Evolutionary conservation across 805 yeast genomes (phyloP), one percentile per base, ranked within the genome.

Genomic region (Candida quercuum): DNA sequence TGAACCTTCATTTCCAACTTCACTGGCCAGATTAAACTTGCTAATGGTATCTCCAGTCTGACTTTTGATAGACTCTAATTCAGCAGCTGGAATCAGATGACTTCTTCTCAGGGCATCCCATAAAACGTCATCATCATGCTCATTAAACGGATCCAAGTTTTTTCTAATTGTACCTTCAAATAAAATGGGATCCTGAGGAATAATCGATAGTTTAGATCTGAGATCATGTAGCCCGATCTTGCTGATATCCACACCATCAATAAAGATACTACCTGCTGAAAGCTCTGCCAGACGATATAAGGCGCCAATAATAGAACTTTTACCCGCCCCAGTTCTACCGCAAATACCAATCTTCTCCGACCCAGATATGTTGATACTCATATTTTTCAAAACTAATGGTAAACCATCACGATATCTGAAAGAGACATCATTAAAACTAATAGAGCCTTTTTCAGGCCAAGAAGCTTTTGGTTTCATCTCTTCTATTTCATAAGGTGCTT

Each of bases 101-200:
- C 82, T 74, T 39, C 80, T 69, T 24, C 74, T 66, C 37, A 82
- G 59, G 0, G 86, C 72, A 43, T 72, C 71, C 76, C 81, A 79
- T 33, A 83, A 63, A 31, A 66, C 61, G 6, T 67, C 74, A 49
- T 84, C 91, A 9, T 66, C 46, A 47, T 66, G 66, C 48, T 76
- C 69, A 28, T 63, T 59, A 54, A 81, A 83, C 20, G 89, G 86
- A n/a, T n/a, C n/a, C n/a, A n/a, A n/a, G n/a, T n/a, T n/a, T n/a
- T n/a, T n/a, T n/a, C n/a, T n/a, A n/a, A 58, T 84, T 0, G 84
- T 69, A 27, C 91, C 91, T 46, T 72, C 73, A 61, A 83, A 82
- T 43, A 83, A 62, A 0, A 83, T 83, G 1, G 91, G 89, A 47
- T 83, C 91, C 57, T 83, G 89, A 1, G 91, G 91, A 48, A 83